Conservation (phyloP, 192 early-diverging fungal genomes). For the Coemansia sp. region DNA sequence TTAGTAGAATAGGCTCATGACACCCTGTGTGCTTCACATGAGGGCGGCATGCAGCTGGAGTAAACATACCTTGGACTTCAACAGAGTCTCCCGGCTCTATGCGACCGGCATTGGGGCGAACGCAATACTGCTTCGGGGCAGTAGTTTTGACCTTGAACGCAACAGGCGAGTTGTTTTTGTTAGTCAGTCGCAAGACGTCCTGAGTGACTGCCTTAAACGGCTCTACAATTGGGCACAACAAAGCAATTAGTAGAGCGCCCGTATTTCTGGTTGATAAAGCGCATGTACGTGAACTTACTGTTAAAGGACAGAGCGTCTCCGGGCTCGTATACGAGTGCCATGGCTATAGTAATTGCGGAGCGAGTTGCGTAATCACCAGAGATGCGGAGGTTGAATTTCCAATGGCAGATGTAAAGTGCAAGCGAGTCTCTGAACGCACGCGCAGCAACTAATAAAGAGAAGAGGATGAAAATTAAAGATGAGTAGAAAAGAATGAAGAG, state of each 20-base stretch:
- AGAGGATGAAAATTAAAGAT: not conserved
- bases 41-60: not conserved
- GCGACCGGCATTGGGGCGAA: slow-evolving; percentile 86
- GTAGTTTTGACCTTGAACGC: slow-evolving; percentile 99
- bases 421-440: not conserved
- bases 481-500: not conserved
- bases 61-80: slow-evolving; percentile 71
- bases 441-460: not conserved
- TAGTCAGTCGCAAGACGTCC: slow-evolving; percentile 59
- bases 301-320: slow-evolving; percentile 57
- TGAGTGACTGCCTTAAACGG: slow-evolving; percentile 64
- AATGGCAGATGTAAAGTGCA: not conserved
- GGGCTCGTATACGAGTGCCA: slow-evolving; percentile 65
- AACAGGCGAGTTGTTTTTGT: slow-evolving; percentile 64
- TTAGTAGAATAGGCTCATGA: not conserved
- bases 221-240: slow-evolving; percentile 38
- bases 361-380: not conserved
- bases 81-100: slow-evolving; percentile 65
- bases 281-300: slow-evolving; percentile 50
- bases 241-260: not conserved
- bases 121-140: slow-evolving; percentile 96
- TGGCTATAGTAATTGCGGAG: slow-evolving; percentile 13
- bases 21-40: not conserved
- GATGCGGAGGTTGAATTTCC: slow-evolving; percentile 4
- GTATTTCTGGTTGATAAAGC: not conserved